These are phyloP conservation scores for Leccinum colubrinum DNA, from an alignment of 1,284 basidiomycete species.

Conservation along the genomic window DNA sequence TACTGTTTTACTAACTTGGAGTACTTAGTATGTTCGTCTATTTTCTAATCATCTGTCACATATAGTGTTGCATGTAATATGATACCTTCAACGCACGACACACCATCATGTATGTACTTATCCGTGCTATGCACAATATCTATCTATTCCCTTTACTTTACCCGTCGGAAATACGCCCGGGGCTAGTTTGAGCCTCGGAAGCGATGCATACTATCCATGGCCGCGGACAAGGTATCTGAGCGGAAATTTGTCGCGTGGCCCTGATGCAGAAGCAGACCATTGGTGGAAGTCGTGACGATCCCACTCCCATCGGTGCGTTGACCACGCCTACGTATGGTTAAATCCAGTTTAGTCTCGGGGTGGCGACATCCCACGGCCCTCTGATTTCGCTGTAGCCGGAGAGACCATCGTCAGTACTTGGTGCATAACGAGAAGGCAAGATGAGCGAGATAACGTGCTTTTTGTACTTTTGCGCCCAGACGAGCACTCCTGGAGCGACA, in stretches of 20 bases:
- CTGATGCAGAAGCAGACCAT: constrained; percentile 14
- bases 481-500: constrained; percentile 65
- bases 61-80: constrained; percentile 39
- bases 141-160: constrained; percentile 7
- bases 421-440: constrained; percentile 23
- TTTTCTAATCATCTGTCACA: constrained; percentile 33
- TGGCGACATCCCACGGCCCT: constrained; percentile 52
- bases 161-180: constrained; percentile 15
- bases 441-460: constrained; percentile 49
- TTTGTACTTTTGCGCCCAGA: constrained; percentile 84
- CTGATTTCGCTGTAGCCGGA: constrained; percentile 41
- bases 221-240: constrained; percentile 27
- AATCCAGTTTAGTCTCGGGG: constrained; percentile 55
- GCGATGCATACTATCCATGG: constrained; percentile 8
- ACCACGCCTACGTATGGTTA: constrained; percentile 26
- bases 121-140: constrained; percentile 1
- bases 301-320: constrained; percentile 26
- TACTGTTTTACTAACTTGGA: constrained; percentile 33
- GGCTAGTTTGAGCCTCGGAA: constrained; percentile 3
- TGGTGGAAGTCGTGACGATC: constrained; percentile 29
- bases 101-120: constrained; percentile 9
- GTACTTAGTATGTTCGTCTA: constrained; percentile 32
- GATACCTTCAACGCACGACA: constrained; percentile 33
- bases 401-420: constrained; percentile 8
- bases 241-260: constrained; percentile 29